phyloP scores from a whole-genome alignment of 2,329 filamentous ascomycete species.

The Taxawa tesnikishii region DNA sequence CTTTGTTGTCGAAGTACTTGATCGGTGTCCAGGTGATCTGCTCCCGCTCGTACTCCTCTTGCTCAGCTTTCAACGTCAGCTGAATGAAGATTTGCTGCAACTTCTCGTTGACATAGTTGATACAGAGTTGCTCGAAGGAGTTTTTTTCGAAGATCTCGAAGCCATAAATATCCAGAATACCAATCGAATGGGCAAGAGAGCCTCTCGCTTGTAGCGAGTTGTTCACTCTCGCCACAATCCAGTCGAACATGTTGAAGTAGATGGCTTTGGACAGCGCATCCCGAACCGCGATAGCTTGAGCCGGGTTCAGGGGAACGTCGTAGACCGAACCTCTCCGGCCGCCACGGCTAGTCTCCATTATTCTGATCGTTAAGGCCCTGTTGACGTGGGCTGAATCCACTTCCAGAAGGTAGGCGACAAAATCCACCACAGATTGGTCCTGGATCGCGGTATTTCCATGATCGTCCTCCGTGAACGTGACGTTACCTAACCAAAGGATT shows the following conservation, averaged over 20 bases:
- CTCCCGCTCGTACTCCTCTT: constrained; percentile 92
- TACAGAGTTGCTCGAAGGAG: constrained; percentile 96
- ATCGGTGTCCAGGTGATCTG: constrained; percentile 98
- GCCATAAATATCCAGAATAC: constrained; percentile 96
- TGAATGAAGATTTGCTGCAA: constrained; percentile 99
- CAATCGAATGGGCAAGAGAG: constrained; percentile 69
- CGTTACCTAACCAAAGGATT: constrained; percentile 88
- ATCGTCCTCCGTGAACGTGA: constrained; percentile 82
- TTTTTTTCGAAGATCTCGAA: constrained; percentile 99
- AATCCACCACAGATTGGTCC: constrained; percentile 87
- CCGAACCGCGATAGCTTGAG: constrained; percentile 75
- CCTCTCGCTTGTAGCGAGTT: constrained; percentile 71
- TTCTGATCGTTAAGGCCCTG: constrained; percentile 77
- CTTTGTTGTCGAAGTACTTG: constrained; percentile 99
- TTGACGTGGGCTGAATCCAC: constrained; percentile 70
- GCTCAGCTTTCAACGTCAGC: constrained; percentile 87
- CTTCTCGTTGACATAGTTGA: constrained; percentile 99
- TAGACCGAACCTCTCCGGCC: constrained; percentile 55
- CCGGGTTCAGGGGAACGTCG: constrained; percentile 68
- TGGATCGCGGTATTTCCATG: constrained; percentile 74
- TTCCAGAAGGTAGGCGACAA: constrained; percentile 86
- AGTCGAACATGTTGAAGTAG: constrained; percentile 95
- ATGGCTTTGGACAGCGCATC: constrained; percentile 93
- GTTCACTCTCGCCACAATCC: constrained; percentile 92
- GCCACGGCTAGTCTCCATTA: constrained; percentile 61